Evolutionary conservation across 1,284 basidiomycete genomes (phyloP).

Genomic region (Pyrrhoderma lamaoense): DNA sequence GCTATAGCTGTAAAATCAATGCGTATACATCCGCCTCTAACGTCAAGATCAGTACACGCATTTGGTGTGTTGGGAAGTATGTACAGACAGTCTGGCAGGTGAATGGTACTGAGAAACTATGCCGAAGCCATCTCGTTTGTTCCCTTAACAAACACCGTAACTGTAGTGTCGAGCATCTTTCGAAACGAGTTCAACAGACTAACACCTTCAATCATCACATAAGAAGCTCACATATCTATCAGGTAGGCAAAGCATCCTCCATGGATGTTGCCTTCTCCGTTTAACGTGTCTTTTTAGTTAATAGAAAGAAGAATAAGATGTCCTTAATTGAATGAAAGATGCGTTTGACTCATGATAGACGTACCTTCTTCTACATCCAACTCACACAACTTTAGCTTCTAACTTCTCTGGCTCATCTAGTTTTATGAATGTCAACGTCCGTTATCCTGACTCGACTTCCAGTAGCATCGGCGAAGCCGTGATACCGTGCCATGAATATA

Average conservation of each 20-base stretch:
- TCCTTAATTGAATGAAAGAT: not conserved
- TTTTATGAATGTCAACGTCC: conserved; percentile 36
- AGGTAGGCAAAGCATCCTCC: conserved; percentile 40
- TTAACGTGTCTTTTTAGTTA: conserved; percentile 41
- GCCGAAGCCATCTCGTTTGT: conserved; percentile 23
- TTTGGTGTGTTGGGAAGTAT: not conserved
- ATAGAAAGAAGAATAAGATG: not conserved
- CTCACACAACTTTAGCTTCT: conserved; percentile 38
- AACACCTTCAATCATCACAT: not conserved
- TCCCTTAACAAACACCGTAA: conserved; percentile 28
- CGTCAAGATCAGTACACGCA: conserved; percentile 2
- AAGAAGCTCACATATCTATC: conserved; percentile 38
- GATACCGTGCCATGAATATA: conserved; percentile 27
- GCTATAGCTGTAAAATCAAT: conserved; percentile 42
- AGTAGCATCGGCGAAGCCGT: conserved; percentile 30
- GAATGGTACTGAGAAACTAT: conserved; percentile 47
- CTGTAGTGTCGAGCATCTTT: conserved; percentile 39
- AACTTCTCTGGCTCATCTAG: conserved; percentile 30
- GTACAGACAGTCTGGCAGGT: conserved; percentile 39
- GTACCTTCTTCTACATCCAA: conserved; percentile 40
- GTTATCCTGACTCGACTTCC: conserved; percentile 29
- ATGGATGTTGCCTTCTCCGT: conserved; percentile 33
- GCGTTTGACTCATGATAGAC: conserved; percentile 8
- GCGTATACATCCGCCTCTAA: conserved; percentile 41
- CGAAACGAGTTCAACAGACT: not conserved